Percentiles rank a stretch among this genome's conserved stretches.
phyloP scores from a whole-genome alignment of 1,284 basidiomycete genomes.

The Austroboletus niveus region DNA sequence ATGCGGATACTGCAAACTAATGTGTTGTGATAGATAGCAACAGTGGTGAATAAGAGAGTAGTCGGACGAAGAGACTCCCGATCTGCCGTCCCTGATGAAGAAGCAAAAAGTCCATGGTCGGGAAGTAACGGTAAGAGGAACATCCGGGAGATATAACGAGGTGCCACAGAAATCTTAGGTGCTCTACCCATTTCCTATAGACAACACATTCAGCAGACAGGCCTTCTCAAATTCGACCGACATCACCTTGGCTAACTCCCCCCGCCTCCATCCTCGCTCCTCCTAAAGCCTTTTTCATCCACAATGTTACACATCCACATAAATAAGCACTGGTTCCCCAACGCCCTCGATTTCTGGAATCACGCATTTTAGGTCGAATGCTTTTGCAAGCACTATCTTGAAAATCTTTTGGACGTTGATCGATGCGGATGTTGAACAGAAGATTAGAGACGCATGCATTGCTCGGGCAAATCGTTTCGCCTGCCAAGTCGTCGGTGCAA shows the following conservation, averaged over 20 bases:
- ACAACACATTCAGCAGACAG: constrained; percentile 16
- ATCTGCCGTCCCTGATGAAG: constrained; percentile 19
- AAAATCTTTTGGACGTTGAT: constrained; percentile 99
- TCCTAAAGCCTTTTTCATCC: constrained; percentile 25
- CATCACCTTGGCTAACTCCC: constrained; percentile 27
- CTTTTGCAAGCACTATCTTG: constrained; percentile 92
- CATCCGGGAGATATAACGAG: constrained; percentile 27
- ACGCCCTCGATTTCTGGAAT: constrained; percentile 96
- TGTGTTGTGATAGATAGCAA: constrained; percentile 27
- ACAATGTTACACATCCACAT: constrained; percentile 76
- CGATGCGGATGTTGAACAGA: constrained; percentile 95
- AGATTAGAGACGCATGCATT: constrained; percentile 98
- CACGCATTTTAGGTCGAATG: constrained; percentile 90
- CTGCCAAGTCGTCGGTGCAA: constrained; percentile 38
- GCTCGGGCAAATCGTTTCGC: constrained; percentile 96
- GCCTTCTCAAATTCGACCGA: constrained; percentile 21
- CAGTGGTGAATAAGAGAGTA: constrained; percentile 16
- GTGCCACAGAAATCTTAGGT: constrained; percentile 24
- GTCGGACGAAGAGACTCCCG: constrained; percentile 17
- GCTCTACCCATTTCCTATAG: constrained; percentile 23
- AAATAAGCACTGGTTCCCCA: constrained; percentile 89
- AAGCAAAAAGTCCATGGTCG: constrained; percentile 18
- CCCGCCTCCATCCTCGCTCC: constrained; percentile 9
- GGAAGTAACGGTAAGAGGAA: constrained; percentile 15
- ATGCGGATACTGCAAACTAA: constrained; percentile 26